A percentile compares a stretch with the other conserved stretches of the same genome.
phyloP scores from a whole-genome alignment of 495 filamentous ascomycete genomes.

The Darksidea phi region DNA sequence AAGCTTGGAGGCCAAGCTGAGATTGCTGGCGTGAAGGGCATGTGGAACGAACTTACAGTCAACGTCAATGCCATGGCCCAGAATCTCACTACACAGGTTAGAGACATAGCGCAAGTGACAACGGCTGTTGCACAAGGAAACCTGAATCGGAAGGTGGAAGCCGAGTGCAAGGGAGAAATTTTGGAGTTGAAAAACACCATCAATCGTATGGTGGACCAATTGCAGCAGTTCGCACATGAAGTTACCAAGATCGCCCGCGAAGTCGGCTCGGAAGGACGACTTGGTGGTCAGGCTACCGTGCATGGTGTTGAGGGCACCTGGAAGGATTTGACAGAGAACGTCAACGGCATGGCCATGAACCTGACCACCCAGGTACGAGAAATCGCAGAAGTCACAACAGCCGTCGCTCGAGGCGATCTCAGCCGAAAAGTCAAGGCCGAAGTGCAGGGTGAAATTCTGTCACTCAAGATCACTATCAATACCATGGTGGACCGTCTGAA shows the following conservation, averaged over 20 bases:
- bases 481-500: constrained; percentile 98
- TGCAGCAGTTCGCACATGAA: constrained; percentile 94
- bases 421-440: constrained; percentile 96
- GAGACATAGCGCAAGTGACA: constrained; percentile 98
- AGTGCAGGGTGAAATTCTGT: constrained; percentile 91
- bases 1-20: constrained; percentile 95
- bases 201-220: constrained; percentile 98
- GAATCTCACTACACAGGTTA: constrained; percentile 94
- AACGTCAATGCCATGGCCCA: constrained; percentile 99
- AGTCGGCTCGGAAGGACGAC: constrained; percentile 92
- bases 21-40: constrained; percentile 80
- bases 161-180: constrained; percentile 95
- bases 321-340: constrained; percentile 95
- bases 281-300: constrained; percentile 94
- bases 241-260: constrained; percentile 97
- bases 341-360: constrained; percentile 99
- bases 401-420: constrained; percentile 90
- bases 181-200: constrained; percentile 94
- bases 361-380: constrained; percentile 97
- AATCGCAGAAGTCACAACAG: constrained; percentile 96
- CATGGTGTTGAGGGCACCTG: constrained; percentile 97
- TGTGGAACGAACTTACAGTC: constrained; percentile 96
- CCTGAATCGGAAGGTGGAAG: constrained; percentile 94
- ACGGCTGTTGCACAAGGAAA: constrained; percentile 96
- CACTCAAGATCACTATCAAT: constrained; percentile 97